Base-by-base conservation (phyloP, 495 filamentous ascomycete species). In the Aspergillus incahuasiensis region DNA sequence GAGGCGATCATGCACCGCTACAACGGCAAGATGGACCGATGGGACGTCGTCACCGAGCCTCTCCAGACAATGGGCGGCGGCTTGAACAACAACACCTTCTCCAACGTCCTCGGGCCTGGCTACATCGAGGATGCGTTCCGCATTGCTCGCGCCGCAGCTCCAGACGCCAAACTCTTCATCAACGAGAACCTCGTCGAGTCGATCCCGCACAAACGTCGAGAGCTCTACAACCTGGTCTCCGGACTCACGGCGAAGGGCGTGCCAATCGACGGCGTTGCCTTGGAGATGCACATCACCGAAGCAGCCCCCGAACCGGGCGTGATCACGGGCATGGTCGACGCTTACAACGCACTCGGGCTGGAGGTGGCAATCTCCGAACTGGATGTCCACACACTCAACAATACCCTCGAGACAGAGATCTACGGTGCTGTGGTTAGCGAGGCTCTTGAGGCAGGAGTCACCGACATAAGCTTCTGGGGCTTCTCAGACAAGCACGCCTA, bases 401-500 rank as follows among this genome's bases (percentile, higher is more conserved):
- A 3, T 28, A 46, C 43, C 4, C 43, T 46, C 21, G 4, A 46
- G 5, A 46, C 43, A 1, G 20, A 46, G 6, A 46, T 46, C 43
- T 46, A 46, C 22, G 7, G 43, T 5, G 12, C 20, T 28, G 12
- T 46, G 12, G 38, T 58, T 19, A 25, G 7, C 20, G 55, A 58
- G 55, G 55, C 55, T 28, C 55, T 58, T 13, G 12, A 58, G 0
- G 48, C 55, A 22, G 55, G 55, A 41, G 52, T 58, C 41, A 58
- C 55, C 19, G 55, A 58, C 22, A 58, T 58, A 24, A 52, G 48
- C 38, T 58, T 58, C 32, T 58, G 55, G 55, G 55, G 55, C 25
- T 58, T 58, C 11, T 52, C 55, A n/a, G 55, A 58, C 52, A 58
- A 58, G 48, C 55, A 58, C 8, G 55, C 55, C 5, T 58, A 58